Evolutionary conservation across 352 stramenopile species (phyloP), one percentile per base, ranked within the genome.

Genomic region (Phytopythium helicoides): DNA sequence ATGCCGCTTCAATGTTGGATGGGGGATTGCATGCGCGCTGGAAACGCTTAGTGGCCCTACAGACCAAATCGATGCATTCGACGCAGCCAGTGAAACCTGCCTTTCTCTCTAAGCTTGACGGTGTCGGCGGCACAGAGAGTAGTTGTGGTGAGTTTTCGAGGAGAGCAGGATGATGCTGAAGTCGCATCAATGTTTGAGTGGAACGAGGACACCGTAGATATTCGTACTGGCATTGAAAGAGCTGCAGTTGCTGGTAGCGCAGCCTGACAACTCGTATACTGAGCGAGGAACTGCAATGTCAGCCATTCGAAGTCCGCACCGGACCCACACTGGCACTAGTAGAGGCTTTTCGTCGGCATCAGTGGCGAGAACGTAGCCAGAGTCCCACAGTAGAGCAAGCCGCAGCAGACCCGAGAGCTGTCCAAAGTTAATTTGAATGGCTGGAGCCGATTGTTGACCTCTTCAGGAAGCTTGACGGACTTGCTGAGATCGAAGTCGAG

Each of bases 341-440:
- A 41, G 42, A 26, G 37, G 33, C 15, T 51, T 50, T 11, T 26
- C 56, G 35, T 58, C 33, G 18, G 47, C 35, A 34, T 56, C 54
- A 18, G 38, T 26, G 16, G 47, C 39, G 19, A 57, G 37, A 22
- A 62, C 64, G 3, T 49, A 52, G 16, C 45, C 45, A 5, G 45
- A 22, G 11, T 51, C 45, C 45, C 45, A 51, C 22, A 76, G 47
- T 41, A 76, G 39, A 10, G 67, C 67, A 40, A 58, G 67, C 41
- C 69, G 67, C 16, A 73, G 48, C 15, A 71, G 44, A 15, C 35
- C 23, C 16, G 67, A 62, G 19, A 76, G 54, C 23, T 56, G 44
- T 6, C 18, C 12, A 39, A 76, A 73, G 5, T 18, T 26, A 21
- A 76, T 46, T 18, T 54, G 42, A 66, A 58, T 15, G 16, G 34